Evolutionary conservation across 2,329 filamentous ascomycete species (phyloP).

Genomic region (Didymosphaeria variabile): DNA sequence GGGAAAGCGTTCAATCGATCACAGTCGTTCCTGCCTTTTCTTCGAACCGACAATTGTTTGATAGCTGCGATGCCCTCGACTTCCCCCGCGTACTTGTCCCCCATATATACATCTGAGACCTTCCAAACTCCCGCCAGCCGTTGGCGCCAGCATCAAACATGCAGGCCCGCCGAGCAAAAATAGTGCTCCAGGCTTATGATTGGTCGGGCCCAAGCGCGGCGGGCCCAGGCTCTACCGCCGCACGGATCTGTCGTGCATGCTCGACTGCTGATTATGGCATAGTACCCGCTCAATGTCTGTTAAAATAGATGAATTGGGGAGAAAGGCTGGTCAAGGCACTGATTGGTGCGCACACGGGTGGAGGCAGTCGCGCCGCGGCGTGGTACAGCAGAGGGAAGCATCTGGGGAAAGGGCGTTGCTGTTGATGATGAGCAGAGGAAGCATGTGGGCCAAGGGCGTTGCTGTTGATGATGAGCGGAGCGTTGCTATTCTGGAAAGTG

Average conservation of each 20-base stretch:
- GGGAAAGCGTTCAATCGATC: neutral
- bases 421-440: neutral
- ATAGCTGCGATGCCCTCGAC: neutral
- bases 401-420: neutral
- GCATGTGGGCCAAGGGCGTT: neutral
- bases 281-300: neutral
- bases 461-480: too few species aligned
- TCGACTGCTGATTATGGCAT: neutral
- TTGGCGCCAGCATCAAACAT: conserved; percentile 8
- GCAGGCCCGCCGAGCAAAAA: conserved; percentile 7
- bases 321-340: neutral
- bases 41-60: neutral
- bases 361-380: too few species aligned
- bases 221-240: neutral
- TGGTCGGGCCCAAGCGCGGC: conserved; percentile 2
- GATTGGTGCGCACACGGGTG: neutral
- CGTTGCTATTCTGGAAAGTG: too few species aligned
- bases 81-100: neutral
- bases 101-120: neutral
- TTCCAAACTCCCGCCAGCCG: neutral
- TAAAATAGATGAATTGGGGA: conserved; percentile 12
- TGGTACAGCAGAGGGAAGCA: neutral
- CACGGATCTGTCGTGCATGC: conserved; percentile 2
- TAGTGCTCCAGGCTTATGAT: neutral
- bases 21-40: neutral